Percentiles rank a stretch among this genome's conserved stretches.
Conservation (phyloP, 805 yeast genomes). For the Hanseniaspora mollemarum region DNA sequence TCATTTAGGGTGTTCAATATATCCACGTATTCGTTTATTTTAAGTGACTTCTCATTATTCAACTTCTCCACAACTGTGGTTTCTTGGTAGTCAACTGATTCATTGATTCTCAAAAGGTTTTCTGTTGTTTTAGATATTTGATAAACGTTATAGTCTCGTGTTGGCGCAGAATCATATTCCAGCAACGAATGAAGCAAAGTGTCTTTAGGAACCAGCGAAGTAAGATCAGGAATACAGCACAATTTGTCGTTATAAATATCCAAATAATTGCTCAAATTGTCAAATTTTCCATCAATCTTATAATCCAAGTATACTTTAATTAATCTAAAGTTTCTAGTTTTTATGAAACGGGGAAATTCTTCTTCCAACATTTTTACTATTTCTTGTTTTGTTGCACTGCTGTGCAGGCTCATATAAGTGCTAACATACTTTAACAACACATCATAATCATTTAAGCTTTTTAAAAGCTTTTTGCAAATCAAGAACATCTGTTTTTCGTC, state of each 20-base stretch:
- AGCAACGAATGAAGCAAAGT: not conserved
- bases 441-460: constrained; percentile 14
- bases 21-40: not conserved
- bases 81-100: constrained; percentile 7
- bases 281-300: not conserved
- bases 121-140: not conserved
- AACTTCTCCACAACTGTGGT: not conserved
- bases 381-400: not conserved
- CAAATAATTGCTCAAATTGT: constrained; percentile 3
- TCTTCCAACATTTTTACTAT: not conserved
- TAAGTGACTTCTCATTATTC: not conserved
- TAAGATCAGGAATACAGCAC: constrained; percentile 10
- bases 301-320: constrained; percentile 7
- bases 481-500: not conserved
- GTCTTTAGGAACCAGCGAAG: constrained; percentile 2
- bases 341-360: constrained; percentile 8
- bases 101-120: not conserved
- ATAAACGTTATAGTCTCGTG: constrained; percentile 7
- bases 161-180: not conserved
- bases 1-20: not conserved
- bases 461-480: not conserved
- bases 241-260: not conserved
- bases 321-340: constrained; percentile 11
- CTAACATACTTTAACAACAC: constrained; percentile 6
- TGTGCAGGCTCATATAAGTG: not conserved